Evolutionary conservation across 257 asterid species (phyloP), one percentile per base, ranked within the genome.

Genomic region (Solanum ossicruentum): DNA sequence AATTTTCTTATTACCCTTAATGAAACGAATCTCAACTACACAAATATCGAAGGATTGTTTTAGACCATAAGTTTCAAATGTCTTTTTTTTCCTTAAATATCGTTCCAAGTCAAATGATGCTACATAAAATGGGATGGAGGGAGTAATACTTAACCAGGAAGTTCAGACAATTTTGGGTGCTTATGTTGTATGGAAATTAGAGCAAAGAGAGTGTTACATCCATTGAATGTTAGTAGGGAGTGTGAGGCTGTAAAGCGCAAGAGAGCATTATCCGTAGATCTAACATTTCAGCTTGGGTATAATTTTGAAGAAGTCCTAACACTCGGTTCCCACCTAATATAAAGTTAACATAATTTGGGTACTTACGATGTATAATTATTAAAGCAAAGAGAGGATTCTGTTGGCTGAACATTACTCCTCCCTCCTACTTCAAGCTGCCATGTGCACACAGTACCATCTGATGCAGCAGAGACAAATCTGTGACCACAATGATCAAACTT

Each of bases 361-460:
- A 87, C 97, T 39, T 93, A 97, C 99, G 96, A 89, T 10, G 99
- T 92, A 85, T 94, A 92, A 88, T 93, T 94, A 91, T 92, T 95
- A 84, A 97, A 97, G 94, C 99, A 97, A 87, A 88, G 87, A 83
- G 98, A 89, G 75, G 97, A 93, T 88, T 95, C 98, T 77, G 97
- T 94, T 83, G 99, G 99, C 88, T 69, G 93, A 87, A 95, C 86
- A 83, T 93, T 93, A 88, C 95, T 95, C 91, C 94, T 91, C 85
- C 99, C 98, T 87, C 99, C 99, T 81, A 96, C 99, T 92, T 97
- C 99, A 88, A 97, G 93, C 90, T 97, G 98, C 99, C 99, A 97
- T 23, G 99, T 92, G 89, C 97, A 92, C 45, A 94, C 97, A 81
- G 97, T 97, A 91, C 99, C 99, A 89, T 97, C 98, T 88, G 89